Evolutionary conservation across 169 alveolate species (phyloP).

Genomic region (Toxoplasma gondii): DNA sequence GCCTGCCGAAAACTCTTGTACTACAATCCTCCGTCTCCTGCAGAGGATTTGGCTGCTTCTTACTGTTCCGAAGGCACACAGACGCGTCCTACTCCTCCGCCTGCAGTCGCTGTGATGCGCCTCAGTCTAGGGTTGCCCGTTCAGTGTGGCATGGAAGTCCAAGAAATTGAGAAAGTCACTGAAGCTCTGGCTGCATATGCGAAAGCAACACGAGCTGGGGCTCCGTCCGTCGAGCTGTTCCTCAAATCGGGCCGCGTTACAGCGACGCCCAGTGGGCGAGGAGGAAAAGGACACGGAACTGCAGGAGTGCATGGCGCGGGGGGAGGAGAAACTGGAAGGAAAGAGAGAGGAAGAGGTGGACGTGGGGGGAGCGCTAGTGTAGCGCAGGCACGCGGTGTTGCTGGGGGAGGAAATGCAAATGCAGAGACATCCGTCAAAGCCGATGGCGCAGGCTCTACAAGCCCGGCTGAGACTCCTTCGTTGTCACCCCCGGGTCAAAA

Average conservation of each 20-base stretch:
- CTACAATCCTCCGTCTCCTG: conserved; percentile 52
- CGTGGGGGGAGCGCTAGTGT: background rate
- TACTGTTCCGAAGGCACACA: background rate
- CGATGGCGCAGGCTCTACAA: background rate
- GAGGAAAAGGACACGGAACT: background rate
- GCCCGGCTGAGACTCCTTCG: conserved; percentile 24
- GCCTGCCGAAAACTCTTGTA: conserved; percentile 62
- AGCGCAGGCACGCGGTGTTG: conserved; percentile 14
- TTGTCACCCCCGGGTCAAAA: background rate
- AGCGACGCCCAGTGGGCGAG: background rate
- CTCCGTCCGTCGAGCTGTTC: conserved; percentile 34
- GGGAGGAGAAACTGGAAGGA: conserved; percentile 3
- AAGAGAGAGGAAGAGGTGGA: background rate
- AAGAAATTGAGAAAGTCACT: conserved; percentile 49
- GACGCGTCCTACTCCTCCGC: background rate
- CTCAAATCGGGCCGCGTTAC: background rate
- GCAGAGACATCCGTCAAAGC: conserved; percentile 30
- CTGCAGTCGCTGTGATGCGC: conserved; percentile 50
- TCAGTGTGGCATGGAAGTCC: conserved; percentile 58
- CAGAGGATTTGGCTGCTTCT: background rate
- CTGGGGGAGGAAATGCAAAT: conserved; percentile 38
- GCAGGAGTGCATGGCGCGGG: background rate
- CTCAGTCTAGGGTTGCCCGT: conserved; percentile 64
- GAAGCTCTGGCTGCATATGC: conserved; percentile 54
- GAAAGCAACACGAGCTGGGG: conserved; percentile 52